Evolutionary conservation across 768 basidiomycete species (phyloP), one percentile per base, ranked within the genome.

Genomic region (Mycena capillaripes): DNA sequence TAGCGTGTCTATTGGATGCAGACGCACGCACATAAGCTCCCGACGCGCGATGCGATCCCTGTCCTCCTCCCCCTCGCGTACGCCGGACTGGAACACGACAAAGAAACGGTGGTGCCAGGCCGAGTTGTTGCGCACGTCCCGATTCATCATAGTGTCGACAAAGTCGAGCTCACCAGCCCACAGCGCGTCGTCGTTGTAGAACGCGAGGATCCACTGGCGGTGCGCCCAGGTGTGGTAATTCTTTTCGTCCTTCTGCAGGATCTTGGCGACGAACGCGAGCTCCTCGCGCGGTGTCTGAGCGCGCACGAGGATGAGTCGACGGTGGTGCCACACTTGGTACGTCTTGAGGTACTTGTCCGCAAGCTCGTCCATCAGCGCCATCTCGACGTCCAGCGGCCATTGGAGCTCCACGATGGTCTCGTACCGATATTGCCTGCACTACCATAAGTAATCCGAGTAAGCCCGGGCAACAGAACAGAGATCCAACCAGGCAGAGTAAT

Each of bases 141-240:
- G 83, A 12, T 85, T 84, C 27, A 96, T 81, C 85, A 96, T 89
- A 68, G 80, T 75, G 72, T 96, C 92, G 38, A 92, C 86, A 75
- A 92, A 96, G 52, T 89, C 86, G n/a, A 95, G 84, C 82, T 97
- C 96, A 17, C 85, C 87, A 1, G 74, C 82, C 95, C 95, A 96
- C 72, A 96, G 76, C n/a, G 82, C 86, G 40, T 89, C 86, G 67
- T 91, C 87, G 76, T 92, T 91, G 85, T 97, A 97, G 79, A 93
- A 90, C 11, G 94, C 92, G 50, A 98, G 90, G 16, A 97, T 81
- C 96, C 97, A 98, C 81, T 99, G 97, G 9, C 97, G 89, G 82
- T 98, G 97, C 10, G 95, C 95, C 98, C 98, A 99, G 0, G 98
- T 99, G 81, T 99, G 97, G 81, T 99, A 99, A 84, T 99, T 99